Base-by-base conservation (phyloP, 495 filamentous ascomycete genomes). In the Extremus antarcticus region DNA sequence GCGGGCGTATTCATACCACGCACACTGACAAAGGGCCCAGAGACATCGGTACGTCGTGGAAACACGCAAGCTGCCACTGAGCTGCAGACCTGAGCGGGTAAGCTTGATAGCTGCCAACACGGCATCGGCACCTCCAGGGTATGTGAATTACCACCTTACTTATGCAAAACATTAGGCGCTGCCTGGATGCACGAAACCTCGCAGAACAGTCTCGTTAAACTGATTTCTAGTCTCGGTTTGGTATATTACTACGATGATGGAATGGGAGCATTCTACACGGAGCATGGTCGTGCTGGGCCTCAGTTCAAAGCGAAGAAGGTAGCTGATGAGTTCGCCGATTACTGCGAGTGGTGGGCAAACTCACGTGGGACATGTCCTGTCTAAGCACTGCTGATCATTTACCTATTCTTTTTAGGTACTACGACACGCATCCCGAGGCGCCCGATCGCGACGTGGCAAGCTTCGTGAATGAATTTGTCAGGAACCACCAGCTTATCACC, bases 1-100 rank as follows among this genome's bases (percentile, higher is more conserved):
- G 61, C 16, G 61, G 61, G 9, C 43, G 61, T 35, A 63, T 64
- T 17, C 41, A 64, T 21, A 64, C 61, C 20, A 38, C 17, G 15
- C 17, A 25, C 11, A 51, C 23, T 15, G 35, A 11, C 4, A 3
- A 25, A 8, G 25, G 23, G 2, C 13, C 21, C 23, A 19, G 22
- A 13, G 49, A 51, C 49, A 51, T 51, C 7, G 49, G 49, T 51
- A 20, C 3, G 49, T 50, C 35, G n/a, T 40, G 35, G 8, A 39
- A 25, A 3, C 3, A 15, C 17, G 16, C 49, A 51, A 51, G 49
- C 49, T 51, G 49, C 4, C 35, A 51, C 49, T 40, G 49, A 51
- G 49, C 49, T 38, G 24, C 49, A 51, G 49, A 51, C 49, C 49
- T 51, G 49, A 19, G 49, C 25, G n/a, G 49, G 49, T 41, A 4